phyloP scores from a whole-genome alignment of 345 rosid genomes.

The Isatis tinctoria region DNA sequence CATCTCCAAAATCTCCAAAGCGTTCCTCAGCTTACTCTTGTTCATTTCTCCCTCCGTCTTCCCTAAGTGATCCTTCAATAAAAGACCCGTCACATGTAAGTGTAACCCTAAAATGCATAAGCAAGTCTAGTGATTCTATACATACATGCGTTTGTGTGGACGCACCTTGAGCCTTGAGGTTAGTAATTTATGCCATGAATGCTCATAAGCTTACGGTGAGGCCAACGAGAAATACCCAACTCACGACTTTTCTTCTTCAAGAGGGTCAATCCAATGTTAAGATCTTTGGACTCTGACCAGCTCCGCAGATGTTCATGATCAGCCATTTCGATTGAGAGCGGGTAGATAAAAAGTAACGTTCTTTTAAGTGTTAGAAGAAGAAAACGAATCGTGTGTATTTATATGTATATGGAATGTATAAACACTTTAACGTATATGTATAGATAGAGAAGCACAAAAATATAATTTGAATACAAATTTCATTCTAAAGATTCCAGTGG shows the following conservation, averaged over 20 bases:
- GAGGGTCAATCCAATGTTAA: constrained; percentile 56
- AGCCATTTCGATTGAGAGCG: constrained; percentile 9
- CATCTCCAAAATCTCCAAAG: constrained; percentile 50
- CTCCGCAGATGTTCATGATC: neutral
- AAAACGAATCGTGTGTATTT: constrained; percentile 1
- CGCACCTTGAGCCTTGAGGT: constrained; percentile 49
- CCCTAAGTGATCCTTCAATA: constrained; percentile 27
- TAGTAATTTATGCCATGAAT: constrained; percentile 43
- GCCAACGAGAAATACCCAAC: constrained; percentile 60
- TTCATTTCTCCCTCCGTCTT: constrained; percentile 27
- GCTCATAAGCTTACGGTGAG: constrained; percentile 64
- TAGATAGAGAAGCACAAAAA: neutral
- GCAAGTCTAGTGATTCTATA: neutral
- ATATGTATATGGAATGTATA: constrained; percentile 2
- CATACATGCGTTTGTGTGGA: neutral
- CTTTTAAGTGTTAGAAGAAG: neutral
- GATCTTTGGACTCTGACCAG: constrained; percentile 38
- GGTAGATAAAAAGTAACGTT: neutral
- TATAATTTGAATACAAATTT: too few relatives aligned
- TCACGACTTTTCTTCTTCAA: constrained; percentile 68
- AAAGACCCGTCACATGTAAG: neutral
- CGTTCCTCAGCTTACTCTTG: constrained; percentile 32
- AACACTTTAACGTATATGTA: neutral
- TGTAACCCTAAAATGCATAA: neutral
- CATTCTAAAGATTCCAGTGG: too few relatives aligned